Evolutionary conservation across 352 stramenopile genomes (phyloP).

Genomic region (Phytopythium cucurbitacearum): DNA sequence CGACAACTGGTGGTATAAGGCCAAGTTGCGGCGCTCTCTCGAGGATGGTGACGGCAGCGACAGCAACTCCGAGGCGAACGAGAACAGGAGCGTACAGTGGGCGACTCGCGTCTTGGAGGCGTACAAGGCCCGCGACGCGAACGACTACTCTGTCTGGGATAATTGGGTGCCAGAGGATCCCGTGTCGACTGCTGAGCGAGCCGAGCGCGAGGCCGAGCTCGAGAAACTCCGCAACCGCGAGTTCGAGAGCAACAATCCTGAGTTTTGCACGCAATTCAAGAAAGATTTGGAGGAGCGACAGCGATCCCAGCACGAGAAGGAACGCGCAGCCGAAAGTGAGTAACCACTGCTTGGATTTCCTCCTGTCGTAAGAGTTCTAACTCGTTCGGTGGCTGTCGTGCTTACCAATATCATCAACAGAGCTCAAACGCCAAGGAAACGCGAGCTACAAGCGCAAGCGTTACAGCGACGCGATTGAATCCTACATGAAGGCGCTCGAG

Average conservation of each 20-base stretch:
- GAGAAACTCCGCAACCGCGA: slow-evolving; percentile 63
- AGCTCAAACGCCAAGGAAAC: slow-evolving; percentile 57
- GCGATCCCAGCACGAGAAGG: slow-evolving; percentile 44
- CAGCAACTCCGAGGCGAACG: slow-evolving; percentile 4
- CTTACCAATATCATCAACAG: slow-evolving; percentile 12
- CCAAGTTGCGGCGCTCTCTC: slow-evolving; percentile 47
- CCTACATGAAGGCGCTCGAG: slow-evolving; percentile 68
- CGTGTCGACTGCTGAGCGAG: slow-evolving; percentile 56
- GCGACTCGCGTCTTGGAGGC: slow-evolving; percentile 58
- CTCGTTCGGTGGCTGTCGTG: slow-evolving; percentile 1
- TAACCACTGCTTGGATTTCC: neutral
- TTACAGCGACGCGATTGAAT: slow-evolving; percentile 45
- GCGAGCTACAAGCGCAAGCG: slow-evolving; percentile 52
- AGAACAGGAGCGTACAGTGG: slow-evolving; percentile 22
- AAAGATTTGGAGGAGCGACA: slow-evolving; percentile 64
- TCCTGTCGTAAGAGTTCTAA: slow-evolving; percentile 1
- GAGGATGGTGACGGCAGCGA: slow-evolving; percentile 14
- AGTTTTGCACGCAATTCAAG: slow-evolving; percentile 79
- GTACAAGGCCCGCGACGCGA: slow-evolving; percentile 73
- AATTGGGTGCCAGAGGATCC: slow-evolving; percentile 75
- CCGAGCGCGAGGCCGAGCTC: slow-evolving; percentile 39
- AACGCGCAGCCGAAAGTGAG: slow-evolving; percentile 49
- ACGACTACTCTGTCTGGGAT: slow-evolving; percentile 80
- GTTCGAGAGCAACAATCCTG: slow-evolving; percentile 74
- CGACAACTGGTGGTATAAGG: slow-evolving; percentile 64